Conservation (phyloP, 1,284 basidiomycete genomes). For the Irpex sp. region DNA sequence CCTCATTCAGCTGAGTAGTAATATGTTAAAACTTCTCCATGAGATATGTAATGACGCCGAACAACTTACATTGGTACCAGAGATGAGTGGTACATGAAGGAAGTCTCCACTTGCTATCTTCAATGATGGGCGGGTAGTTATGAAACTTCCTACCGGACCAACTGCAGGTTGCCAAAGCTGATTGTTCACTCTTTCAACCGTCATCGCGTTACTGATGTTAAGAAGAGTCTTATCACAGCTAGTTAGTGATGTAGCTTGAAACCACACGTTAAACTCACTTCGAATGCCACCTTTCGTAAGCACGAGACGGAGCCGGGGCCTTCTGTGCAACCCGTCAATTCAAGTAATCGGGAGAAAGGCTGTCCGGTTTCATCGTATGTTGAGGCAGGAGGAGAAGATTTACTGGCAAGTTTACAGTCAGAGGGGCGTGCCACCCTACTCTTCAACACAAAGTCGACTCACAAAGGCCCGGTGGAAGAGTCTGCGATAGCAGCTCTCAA, state of each 20-base stretch:
- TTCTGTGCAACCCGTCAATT: slow-evolving; percentile 41
- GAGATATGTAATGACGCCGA: background rate
- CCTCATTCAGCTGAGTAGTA: slow-evolving; percentile 45
- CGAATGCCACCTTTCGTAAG: slow-evolving; percentile 45
- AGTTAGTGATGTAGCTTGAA: too few species aligned
- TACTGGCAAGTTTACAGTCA: slow-evolving; percentile 30
- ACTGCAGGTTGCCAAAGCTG: slow-evolving; percentile 60
- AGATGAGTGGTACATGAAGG: slow-evolving; percentile 50
- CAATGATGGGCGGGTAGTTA: slow-evolving; percentile 43
- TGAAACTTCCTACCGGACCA: slow-evolving; percentile 49
- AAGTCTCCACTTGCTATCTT: slow-evolving; percentile 48
- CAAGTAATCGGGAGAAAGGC: slow-evolving; percentile 47
- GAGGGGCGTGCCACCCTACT: background rate
- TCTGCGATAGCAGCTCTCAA: slow-evolving; percentile 55
- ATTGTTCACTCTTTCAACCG: slow-evolving; percentile 39
- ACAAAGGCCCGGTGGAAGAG: slow-evolving; percentile 54
- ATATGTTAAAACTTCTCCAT: background rate
- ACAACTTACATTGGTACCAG: slow-evolving; percentile 47
- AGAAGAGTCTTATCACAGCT: slow-evolving; percentile 38
- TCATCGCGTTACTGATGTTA: slow-evolving; percentile 46
- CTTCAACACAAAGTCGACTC: slow-evolving; percentile 18
- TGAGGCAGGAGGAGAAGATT: slow-evolving; percentile 48
- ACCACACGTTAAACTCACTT: slow-evolving; percentile 27
- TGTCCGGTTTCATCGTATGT: slow-evolving; percentile 53
- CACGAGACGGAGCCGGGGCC: slow-evolving; percentile 42